Evolutionary conservation across 148 eudicot species (phyloP), one percentile per base, ranked within the genome.

Genomic region (Camellia lanceoleosa): DNA sequence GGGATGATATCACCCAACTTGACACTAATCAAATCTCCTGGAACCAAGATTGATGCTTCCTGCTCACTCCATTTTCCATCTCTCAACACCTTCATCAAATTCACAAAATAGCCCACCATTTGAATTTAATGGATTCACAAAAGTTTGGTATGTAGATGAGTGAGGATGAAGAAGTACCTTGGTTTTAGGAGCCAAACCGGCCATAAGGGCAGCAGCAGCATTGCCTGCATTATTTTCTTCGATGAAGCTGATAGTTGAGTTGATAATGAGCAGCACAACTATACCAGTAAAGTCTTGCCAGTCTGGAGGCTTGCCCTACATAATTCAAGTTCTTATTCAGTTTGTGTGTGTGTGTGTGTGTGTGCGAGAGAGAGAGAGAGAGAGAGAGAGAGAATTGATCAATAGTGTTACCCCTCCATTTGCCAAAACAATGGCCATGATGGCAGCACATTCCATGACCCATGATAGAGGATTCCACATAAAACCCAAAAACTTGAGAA

Each of bases 401-500:
- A 30, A 56, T 54, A 5, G 52, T 38, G 54, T 65, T 47, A 86
- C 89, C 68, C 79, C 85, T 83, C 89, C 89, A 76, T 84, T 81
- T 13, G 89, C 86, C 63, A 86, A 73, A 51, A 8, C 83, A 19
- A 86, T 86, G 63, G 89, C 89, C 86, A 86, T 86, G 3, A 86
- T 79, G 10, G 89, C 89, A 69, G 89, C 89, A 70, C 69, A 63
- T 67, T 86, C 89, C 89, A 86, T 86, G 73, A 86, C 89, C 89
- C 89, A 86, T 78, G 89, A 83, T 30, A 86, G 70, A 59, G 89
- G 89, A 81, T 86, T 86, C 89, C 89, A 86, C 89, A 86, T 86
- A 56, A 86, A 86, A n/a, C 89, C 89, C 78, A 86, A 69, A 44
- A 86, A 86, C 72, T 86, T 86, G 5, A 86, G 83, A 16, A 83